These are phyloP conservation scores for Jackrogersella minutella DNA, from an alignment of 495 filamentous ascomycete species.

Conservation along the genomic window DNA sequence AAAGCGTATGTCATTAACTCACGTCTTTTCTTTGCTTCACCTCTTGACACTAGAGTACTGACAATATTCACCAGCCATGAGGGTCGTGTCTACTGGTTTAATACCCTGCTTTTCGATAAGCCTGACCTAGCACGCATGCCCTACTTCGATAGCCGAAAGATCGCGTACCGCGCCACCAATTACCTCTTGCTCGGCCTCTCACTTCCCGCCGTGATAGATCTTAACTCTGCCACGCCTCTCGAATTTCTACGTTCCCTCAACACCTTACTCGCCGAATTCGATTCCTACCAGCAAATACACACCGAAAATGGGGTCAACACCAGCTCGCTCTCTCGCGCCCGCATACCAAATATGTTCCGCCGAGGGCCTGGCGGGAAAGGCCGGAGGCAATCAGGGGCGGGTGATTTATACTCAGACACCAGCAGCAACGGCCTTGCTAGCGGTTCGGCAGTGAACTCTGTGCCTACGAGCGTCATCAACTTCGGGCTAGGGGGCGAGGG, in stretches of 20 bases:
- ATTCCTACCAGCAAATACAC: slow-evolving; percentile 87
- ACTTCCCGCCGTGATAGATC: slow-evolving; percentile 85
- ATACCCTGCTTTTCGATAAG: slow-evolving; percentile 90
- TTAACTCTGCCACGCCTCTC: slow-evolving; percentile 74
- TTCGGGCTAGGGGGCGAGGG: slow-evolving; percentile 51
- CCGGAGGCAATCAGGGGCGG: slow-evolving; percentile 71
- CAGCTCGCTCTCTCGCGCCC: slow-evolving; percentile 75
- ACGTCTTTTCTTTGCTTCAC: background rate
- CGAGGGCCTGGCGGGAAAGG: slow-evolving; percentile 69
- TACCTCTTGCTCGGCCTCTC: slow-evolving; percentile 93
- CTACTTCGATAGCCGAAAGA: slow-evolving; percentile 82
- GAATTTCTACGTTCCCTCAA: slow-evolving; percentile 92
- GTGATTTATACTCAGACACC: slow-evolving; percentile 69
- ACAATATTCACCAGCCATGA: slow-evolving; percentile 71
- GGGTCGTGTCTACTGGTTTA: slow-evolving; percentile 96
- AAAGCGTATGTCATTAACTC: slow-evolving; percentile 72
- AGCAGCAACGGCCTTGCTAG: slow-evolving; percentile 52
- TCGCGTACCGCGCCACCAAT: slow-evolving; percentile 86
- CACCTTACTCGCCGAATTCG: slow-evolving; percentile 87
- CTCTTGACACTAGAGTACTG: slow-evolving; percentile 18
- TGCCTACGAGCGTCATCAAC: slow-evolving; percentile 52
- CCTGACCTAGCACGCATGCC: slow-evolving; percentile 80
- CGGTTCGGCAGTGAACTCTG: slow-evolving; percentile 43
- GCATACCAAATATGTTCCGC: slow-evolving; percentile 91
- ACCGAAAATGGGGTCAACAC: slow-evolving; percentile 74